Evolutionary conservation across 257 asterid species (phyloP), one percentile per base, ranked within the genome.

Genomic region (Gardenia jasminoides): DNA sequence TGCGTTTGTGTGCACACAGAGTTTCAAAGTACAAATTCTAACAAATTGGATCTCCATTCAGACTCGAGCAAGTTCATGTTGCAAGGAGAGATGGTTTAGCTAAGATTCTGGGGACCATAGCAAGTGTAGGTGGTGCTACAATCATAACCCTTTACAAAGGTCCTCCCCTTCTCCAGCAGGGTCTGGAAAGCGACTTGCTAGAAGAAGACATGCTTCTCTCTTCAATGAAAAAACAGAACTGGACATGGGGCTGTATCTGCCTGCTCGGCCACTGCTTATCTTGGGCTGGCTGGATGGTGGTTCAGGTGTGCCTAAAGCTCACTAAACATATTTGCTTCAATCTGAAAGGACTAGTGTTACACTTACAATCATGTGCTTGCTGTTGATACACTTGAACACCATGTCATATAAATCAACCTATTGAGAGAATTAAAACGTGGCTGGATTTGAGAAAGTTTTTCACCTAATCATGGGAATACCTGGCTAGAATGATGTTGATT

Each of bases 251-350:
- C 41, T 91, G 97, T 80, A 73, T 92, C 44, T 94, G 89, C 84
- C 83, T 92, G 74, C 84, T 92, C 44, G 91, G 90, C 72, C 97
- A 94, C 81, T 91, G 97, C 89, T 87, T 94, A 82, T 92, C 97
- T 41, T 93, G 97, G 98, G 97, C 98, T 79, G 97, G 90, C 52
- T 92, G 95, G 97, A 92, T 94, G 97, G 96, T 92, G 70, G 89
- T 92, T 83, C 97, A 93, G 93, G 97, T 89, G 72, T 47, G 74
- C 75, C 70, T 28, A 30, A 47, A 3, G 58, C 50, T 67, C 33
- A 52, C 54, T 26, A 31, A 67, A 70, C 58, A n/a, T 7, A 41
- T 31, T 20, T 28, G 33, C 41, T 58, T n/a, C 31, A 4, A 7
- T 69, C 15, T 56, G 61, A 47, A 69, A 9, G 26, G 16, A 73